Base-by-base conservation (phyloP, 805 yeast genomes). In the Spathaspora girioi region DNA sequence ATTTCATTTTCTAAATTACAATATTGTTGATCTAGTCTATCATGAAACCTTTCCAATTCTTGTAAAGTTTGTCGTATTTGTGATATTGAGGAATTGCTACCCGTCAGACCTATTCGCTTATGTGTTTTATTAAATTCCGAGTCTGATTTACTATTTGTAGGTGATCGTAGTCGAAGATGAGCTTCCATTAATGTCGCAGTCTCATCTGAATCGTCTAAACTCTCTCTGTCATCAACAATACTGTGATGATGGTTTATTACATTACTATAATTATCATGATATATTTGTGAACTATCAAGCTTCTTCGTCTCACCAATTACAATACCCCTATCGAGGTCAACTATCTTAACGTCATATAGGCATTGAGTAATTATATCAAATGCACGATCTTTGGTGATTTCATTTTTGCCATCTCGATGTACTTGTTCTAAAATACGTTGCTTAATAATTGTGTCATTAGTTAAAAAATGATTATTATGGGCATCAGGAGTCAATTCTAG, bases 261-360 rank as follows among this genome's bases (percentile, higher is more conserved):
- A 29, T 29, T 45, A 26, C 18, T 4, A 38, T 14, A 19, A 45
- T 45, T 45, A 20, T 27, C 40, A 7, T 29, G 47, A 14, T 26
- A 45, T 19, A 45, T 10, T 19, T 17, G 43, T 10, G 12, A 35
- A 26, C 43, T 29, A 20, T 47, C 42, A 26, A 14, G 23, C 43
- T 54, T 56, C 18, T 52, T 27, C 45, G 54, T 56, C 40, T 45
- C 52, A 27, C 55, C 65, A 56, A 54, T 65, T 47, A 53, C 50
- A 17, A 51, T 48, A 32, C 46, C 46, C 20, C 51, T 49, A 29
- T 46, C 44, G 29, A 49, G 50, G 48, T 61, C 65, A 29, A 59
- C 49, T 14, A 63, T 44, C 44, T 56, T 54, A 50, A 64, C 47
- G 32, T 57, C 65, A 20, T 54, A 52, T 29, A 64, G 57, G 1